Percentiles rank a stretch among this genome's conserved stretches.
Conservation (phyloP, 345 rosid species). For the Pelargonium nanum region DNA sequence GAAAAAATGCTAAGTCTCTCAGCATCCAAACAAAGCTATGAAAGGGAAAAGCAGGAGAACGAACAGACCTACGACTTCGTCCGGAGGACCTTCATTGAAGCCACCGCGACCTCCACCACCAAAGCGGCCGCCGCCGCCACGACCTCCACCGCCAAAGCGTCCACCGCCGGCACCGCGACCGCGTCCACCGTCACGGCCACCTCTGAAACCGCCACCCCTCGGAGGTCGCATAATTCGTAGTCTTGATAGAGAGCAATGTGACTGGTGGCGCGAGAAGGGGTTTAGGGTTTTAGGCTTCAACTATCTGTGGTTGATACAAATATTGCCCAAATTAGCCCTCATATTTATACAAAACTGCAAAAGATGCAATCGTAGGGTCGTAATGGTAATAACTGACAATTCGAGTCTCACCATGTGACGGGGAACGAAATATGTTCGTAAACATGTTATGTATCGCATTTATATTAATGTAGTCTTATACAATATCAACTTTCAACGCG, state of each 20-base stretch:
- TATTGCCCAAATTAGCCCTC: too few relatives aligned
- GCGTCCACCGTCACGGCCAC: conserved; percentile 18
- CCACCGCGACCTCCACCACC: conserved; percentile 33
- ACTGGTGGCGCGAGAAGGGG: not conserved
- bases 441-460: too few relatives aligned
- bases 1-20: too few relatives aligned
- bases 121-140: conserved; percentile 37
- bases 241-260: conserved; percentile 2
- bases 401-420: too few relatives aligned
- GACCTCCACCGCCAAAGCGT: conserved; percentile 41
- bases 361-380: too few relatives aligned
- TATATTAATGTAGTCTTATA: too few relatives aligned
- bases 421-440: too few relatives aligned
- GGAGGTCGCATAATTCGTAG: conserved; percentile 45
- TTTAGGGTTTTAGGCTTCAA: not conserved
- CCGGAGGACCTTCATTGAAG: conserved; percentile 80
- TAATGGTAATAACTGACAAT: too few relatives aligned
- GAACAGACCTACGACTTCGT: conserved; percentile 63
- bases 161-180: conserved; percentile 31
- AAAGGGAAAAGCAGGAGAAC: not conserved
- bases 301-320: too few relatives aligned
- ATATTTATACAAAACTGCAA: too few relatives aligned
- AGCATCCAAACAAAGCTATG: not conserved
- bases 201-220: conserved; percentile 50
- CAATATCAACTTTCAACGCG: too few relatives aligned